Conservation (phyloP, 257 asterid species). For the Solanum paucissectum region DNA sequence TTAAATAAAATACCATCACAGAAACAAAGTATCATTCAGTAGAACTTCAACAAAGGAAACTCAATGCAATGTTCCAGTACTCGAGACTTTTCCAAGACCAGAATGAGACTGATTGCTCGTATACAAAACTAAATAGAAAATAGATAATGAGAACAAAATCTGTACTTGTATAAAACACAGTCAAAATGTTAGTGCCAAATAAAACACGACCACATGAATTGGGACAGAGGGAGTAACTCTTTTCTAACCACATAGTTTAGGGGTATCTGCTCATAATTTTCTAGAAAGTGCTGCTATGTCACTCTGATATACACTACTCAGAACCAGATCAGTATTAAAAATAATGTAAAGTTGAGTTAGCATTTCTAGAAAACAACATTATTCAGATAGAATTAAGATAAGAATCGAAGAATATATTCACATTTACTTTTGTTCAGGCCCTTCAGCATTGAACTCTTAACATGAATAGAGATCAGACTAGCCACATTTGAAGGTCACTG, state of each 20-base stretch:
- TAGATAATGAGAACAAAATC: background rate
- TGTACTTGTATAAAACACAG: too few relatives aligned
- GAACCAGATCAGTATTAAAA: background rate
- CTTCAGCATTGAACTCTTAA: background rate
- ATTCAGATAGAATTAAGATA: background rate
- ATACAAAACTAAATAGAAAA: background rate
- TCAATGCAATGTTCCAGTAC: background rate
- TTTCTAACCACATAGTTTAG: background rate
- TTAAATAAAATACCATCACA: background rate
- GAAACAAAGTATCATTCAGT: background rate
- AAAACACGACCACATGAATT: background rate
- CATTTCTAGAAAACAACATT: background rate
- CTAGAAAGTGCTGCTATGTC: background rate
- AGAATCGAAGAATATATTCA: background rate
- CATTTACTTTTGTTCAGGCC: background rate
- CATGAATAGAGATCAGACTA: background rate
- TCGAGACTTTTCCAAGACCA: background rate
- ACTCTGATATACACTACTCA: background rate
- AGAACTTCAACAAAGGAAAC: background rate
- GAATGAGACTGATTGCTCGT: background rate
- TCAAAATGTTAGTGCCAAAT: background rate
- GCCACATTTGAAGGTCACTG: background rate
- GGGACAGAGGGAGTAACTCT: background rate
- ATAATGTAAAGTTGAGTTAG: background rate
- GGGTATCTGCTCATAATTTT: background rate